phyloP scores from a whole-genome alignment of 176 grass and related monocot genomes.

The Secale cereale region DNA sequence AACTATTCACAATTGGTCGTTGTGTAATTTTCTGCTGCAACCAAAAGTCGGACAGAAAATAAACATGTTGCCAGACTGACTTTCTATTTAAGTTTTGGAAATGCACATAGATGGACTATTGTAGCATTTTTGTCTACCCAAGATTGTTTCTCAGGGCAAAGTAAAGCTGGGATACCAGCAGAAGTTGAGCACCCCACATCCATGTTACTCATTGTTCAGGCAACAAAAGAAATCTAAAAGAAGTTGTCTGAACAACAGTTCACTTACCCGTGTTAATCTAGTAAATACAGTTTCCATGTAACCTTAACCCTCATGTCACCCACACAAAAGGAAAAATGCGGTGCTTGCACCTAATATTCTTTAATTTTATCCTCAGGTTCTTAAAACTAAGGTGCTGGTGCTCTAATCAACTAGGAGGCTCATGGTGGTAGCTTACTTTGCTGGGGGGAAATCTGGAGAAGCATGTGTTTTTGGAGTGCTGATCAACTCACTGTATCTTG shows the following conservation, averaged over 20 bases:
- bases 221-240: neutral
- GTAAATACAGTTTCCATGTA: neutral
- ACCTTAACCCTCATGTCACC: neutral
- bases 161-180: neutral
- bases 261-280: neutral
- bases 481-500: neutral
- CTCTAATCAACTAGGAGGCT: neutral
- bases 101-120: neutral
- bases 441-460: neutral
- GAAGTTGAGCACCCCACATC: neutral
- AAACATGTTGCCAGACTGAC: neutral
- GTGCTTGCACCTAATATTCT: neutral
- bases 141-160: neutral
- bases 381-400: neutral
- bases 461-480: too few relatives aligned
- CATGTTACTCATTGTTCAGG: neutral
- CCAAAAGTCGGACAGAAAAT: neutral
- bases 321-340: neutral
- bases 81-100: neutral
- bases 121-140: neutral
- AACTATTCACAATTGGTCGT: neutral
- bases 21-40: neutral
- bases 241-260: neutral
- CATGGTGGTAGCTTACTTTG: neutral
- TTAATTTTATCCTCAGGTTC: neutral